A percentile compares a stretch with the other conserved stretches of the same genome.
phyloP scores from a whole-genome alignment of 2,329 filamentous ascomycete species.

The Penicillium freii region DNA sequence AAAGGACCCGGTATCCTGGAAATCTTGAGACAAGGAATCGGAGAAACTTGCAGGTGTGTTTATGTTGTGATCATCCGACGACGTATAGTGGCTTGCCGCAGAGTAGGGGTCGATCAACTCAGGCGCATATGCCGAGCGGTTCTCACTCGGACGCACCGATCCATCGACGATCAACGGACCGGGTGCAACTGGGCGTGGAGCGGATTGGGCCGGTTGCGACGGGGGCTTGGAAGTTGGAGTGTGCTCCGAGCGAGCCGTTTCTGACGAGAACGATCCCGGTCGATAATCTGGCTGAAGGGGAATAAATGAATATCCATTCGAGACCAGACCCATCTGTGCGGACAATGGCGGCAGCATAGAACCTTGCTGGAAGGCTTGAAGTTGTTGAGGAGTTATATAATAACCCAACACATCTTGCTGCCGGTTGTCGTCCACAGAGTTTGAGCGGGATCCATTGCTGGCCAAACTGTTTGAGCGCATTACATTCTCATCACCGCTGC shows the following conservation, averaged over 20 bases:
- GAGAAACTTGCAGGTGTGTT: slow-evolving; percentile 40
- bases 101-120: slow-evolving; percentile 39
- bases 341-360: slow-evolving; percentile 40
- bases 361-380: slow-evolving; percentile 42
- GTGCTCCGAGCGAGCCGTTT: slow-evolving; percentile 28
- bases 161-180: slow-evolving; percentile 51
- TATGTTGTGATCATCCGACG: slow-evolving; percentile 40
- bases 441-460: slow-evolving; percentile 32
- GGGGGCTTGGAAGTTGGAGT: slow-evolving; percentile 21
- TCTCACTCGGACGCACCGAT: slow-evolving; percentile 42
- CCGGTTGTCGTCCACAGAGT: slow-evolving; percentile 39
- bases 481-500: slow-evolving; percentile 34
- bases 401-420: slow-evolving; percentile 48
- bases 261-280: slow-evolving; percentile 26
- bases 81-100: slow-evolving; percentile 41
- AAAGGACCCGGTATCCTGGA: slow-evolving; percentile 37
- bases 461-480: slow-evolving; percentile 35
- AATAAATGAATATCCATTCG: slow-evolving; percentile 39
- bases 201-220: slow-evolving; percentile 17
- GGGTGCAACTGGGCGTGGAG: slow-evolving; percentile 29
- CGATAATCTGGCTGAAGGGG: slow-evolving; percentile 37
- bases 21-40: slow-evolving; percentile 40
- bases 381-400: slow-evolving; percentile 46
- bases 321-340: slow-evolving; percentile 38
- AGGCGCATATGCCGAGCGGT: slow-evolving; percentile 31